Conservation (phyloP, 108 stramenopile genomes). For the Fistulifera pelliculosa region DNA sequence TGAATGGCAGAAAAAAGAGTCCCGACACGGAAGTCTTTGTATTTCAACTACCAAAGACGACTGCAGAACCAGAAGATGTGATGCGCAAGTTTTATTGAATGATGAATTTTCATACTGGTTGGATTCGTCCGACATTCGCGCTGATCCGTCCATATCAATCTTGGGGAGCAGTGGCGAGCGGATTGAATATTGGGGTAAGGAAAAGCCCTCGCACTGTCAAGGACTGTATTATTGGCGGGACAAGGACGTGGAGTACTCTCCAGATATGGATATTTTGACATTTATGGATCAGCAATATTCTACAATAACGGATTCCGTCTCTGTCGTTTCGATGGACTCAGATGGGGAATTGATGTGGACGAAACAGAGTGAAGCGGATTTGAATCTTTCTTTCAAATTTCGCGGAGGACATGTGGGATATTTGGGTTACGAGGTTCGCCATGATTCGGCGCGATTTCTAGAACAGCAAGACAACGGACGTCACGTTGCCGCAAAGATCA, state of each 20-base stretch:
- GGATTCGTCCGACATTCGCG: slow-evolving; percentile 1
- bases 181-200: slow-evolving; percentile 11
- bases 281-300: slow-evolving; percentile 5
- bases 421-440: slow-evolving; percentile 74
- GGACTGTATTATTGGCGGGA: slow-evolving; percentile 4
- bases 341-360: too few species aligned
- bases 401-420: slow-evolving; percentile 79
- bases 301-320: too few species aligned
- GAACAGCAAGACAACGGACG: slow-evolving; percentile 6
- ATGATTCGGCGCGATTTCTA: slow-evolving; percentile 47
- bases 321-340: too few species aligned
- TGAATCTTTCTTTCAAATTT: slow-evolving; percentile 49
- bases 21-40: too few species aligned
- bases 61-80: slow-evolving; percentile 11
- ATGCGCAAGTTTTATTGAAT: slow-evolving; percentile 10
- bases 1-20: too few species aligned
- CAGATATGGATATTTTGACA: slow-evolving; percentile 12
- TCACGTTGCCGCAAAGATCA: background rate
- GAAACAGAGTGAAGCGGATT: background rate
- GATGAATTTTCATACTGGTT: slow-evolving; percentile 5
- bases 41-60: too few species aligned
- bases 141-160: background rate
- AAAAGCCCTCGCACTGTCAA: slow-evolving; percentile 2
- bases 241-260: background rate
- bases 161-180: slow-evolving; percentile 7